Evolutionary conservation across 441 rosid genomes (phyloP), one percentile per base, ranked within the genome.

Genomic region (Croton setiger): DNA sequence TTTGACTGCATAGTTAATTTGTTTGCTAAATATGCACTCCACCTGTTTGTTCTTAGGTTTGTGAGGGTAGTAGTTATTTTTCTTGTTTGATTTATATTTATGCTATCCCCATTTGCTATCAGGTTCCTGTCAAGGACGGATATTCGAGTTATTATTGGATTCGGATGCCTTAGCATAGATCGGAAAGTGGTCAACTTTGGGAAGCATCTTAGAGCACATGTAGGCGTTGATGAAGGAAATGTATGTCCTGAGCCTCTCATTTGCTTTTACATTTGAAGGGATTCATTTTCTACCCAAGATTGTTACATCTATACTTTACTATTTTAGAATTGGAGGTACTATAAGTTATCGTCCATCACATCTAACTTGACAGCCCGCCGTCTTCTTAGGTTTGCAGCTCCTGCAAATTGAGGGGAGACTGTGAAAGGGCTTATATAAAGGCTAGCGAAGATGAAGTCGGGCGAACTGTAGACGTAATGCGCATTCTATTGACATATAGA

Each of bases 181-280:
- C 81, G 91, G 75, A 91, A 93, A 84, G 97, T 93, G 9, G 92
- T 86, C 69, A 91, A 93, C 75, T 91, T 92, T 0, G 96, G 87
- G 72, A 93, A 91, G 75, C 94, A 90, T 64, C 70, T 93, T 57
- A 79, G 97, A 83, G 90, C 90, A 52, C 77, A 80, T 78, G 80
- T 88, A 0, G 88, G 83, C 74, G 73, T 89, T 60, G 80, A 85
- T 55, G 98, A 93, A 87, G 87, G 76, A 64, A 82, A 85, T 79
- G 89, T 91, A 78, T 74, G 89, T 70, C 39, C 49, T 74, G 20
- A 61, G 31, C 39, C 27, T 43, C 67, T 33, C 47, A 23, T 14
- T 36, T 31, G 18, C 17, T 64, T 48, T 14, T 47, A 47, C 4
- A 58, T 59, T 23, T 20, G 41, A 37, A 62, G 36, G 21, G 18